phyloP scores from a whole-genome alignment of 441 rosid species.

The Pelargonium australe region DNA sequence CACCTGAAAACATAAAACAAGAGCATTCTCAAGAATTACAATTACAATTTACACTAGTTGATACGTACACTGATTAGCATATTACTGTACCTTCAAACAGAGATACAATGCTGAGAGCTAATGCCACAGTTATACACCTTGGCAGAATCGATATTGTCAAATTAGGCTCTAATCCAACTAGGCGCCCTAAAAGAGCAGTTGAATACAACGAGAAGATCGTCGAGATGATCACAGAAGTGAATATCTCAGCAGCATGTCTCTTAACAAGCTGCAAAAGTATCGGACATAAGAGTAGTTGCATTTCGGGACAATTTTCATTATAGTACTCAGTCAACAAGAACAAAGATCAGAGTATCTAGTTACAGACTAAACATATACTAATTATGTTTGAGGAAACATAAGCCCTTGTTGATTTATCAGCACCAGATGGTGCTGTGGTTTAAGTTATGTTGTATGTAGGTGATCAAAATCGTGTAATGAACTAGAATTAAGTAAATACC shows the following conservation, averaged over 20 bases:
- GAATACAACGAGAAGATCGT: slow-evolving; percentile 85
- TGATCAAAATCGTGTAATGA: background rate
- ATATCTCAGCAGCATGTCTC: slow-evolving; percentile 95
- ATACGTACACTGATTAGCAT: background rate
- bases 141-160: slow-evolving; percentile 83
- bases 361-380: no score
- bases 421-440: background rate
- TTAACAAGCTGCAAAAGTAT: slow-evolving; percentile 61
- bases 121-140: slow-evolving; percentile 85
- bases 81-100: slow-evolving; percentile 64
- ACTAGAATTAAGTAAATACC: slow-evolving; percentile 31
- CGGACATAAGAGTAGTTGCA: background rate
- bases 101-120: slow-evolving; percentile 92
- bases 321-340: no score
- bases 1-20: slow-evolving; percentile 38
- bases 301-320: no score
- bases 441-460: background rate
- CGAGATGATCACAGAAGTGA: slow-evolving; percentile 71
- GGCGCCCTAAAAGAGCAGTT: slow-evolving; percentile 83
- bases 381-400: background rate
- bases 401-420: background rate
- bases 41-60: background rate
- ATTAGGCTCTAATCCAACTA: slow-evolving; percentile 60
- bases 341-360: no score
- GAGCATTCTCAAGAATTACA: slow-evolving; percentile 8